Conservation (phyloP, 2,329 filamentous ascomycete genomes). For the Talaromyces albobiverticillius region DNA sequence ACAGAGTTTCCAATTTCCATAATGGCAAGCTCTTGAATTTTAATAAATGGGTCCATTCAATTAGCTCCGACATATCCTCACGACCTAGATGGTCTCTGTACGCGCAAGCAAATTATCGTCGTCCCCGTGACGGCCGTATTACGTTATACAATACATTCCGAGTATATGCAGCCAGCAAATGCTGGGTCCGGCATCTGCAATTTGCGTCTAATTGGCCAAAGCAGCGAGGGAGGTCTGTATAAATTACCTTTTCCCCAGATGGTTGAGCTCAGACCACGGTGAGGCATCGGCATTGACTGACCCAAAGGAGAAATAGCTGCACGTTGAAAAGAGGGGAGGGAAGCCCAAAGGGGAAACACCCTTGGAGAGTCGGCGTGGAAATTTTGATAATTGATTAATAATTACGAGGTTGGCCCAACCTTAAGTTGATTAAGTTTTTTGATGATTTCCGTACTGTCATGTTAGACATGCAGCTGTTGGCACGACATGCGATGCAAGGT, state of each 20-base stretch:
- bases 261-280: neutral
- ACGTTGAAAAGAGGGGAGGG: too few relatives aligned
- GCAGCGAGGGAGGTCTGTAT: neutral
- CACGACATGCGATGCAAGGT: slow-evolving; percentile 4
- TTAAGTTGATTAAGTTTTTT: too few relatives aligned
- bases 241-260: neutral
- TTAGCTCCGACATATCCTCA: too few relatives aligned
- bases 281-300: neutral
- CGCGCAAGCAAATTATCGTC: neutral
- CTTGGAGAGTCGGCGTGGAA: too few relatives aligned
- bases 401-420: neutral
- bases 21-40: neutral
- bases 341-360: too few relatives aligned
- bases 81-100: too few relatives aligned
- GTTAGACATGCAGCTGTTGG: neutral
- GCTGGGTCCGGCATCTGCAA: neutral
- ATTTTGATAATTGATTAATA: neutral
- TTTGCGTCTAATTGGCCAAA: neutral
- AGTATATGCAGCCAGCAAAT: neutral
- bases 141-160: neutral
- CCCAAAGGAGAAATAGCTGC: neutral
- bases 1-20: neutral
- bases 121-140: neutral
- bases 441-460: too few relatives aligned
- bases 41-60: too few relatives aligned